phyloP scores from a whole-genome alignment of 2,329 filamentous ascomycete genomes.

The Penicillium glabrum region DNA sequence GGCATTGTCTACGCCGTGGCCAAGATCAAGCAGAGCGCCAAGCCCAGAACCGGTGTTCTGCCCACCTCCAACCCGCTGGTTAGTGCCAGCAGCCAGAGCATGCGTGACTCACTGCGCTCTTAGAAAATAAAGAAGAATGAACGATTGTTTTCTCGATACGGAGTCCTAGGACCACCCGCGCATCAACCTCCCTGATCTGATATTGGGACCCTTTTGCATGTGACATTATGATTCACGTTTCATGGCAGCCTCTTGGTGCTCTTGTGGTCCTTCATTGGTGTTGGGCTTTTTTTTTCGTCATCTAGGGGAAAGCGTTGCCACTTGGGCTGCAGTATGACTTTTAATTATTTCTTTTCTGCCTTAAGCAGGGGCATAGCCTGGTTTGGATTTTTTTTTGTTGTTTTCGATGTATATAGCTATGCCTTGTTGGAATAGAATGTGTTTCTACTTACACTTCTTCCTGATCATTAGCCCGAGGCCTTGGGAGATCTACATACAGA shows the following conservation, averaged over 20 bases:
- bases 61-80: slow-evolving; percentile 69
- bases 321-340: slow-evolving; percentile 18
- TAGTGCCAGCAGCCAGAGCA: slow-evolving; percentile 90
- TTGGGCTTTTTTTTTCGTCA: slow-evolving; percentile 22
- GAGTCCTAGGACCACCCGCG: not conserved
- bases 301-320: slow-evolving; percentile 7
- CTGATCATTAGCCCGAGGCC: too few species aligned
- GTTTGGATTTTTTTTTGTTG: slow-evolving; percentile 4
- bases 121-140: slow-evolving; percentile 32
- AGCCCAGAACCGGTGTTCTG: slow-evolving; percentile 65
- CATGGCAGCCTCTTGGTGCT: slow-evolving; percentile 22
- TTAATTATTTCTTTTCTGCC: slow-evolving; percentile 20
- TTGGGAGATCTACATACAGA: too few species aligned
- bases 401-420: slow-evolving; percentile 27
- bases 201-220: slow-evolving; percentile 18
- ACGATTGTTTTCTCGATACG: slow-evolving; percentile 1
- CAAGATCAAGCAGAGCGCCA: slow-evolving; percentile 75
- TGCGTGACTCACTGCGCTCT: slow-evolving; percentile 78
- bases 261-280: slow-evolving; percentile 21
- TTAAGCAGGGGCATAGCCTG: slow-evolving; percentile 20
- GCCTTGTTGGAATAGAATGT: slow-evolving; percentile 23
- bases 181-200: not conserved
- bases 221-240: slow-evolving; percentile 32
- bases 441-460: not conserved
- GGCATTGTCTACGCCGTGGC: slow-evolving; percentile 88